Percentiles rank a stretch among this genome's conserved stretches.
Evolutionary conservation across 2,329 filamentous ascomycete genomes (phyloP).

Genomic region (Karstenula rhodostoma): DNA sequence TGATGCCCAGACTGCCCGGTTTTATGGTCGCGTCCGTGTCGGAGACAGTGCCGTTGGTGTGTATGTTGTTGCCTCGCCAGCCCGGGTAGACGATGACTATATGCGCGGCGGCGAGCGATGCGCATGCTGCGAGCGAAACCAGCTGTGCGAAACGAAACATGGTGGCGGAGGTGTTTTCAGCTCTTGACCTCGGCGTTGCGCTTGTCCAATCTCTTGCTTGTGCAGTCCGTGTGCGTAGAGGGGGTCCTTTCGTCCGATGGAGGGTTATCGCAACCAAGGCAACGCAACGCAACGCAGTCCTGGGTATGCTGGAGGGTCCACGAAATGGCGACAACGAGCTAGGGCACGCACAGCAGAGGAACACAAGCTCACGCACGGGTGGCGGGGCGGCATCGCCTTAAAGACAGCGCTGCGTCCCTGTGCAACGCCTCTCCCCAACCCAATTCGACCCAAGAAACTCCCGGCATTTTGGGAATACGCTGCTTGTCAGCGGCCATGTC

Average conservation of each 20-base stretch:
- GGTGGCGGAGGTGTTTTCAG: constrained; percentile 17
- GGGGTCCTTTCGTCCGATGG: constrained; percentile 2
- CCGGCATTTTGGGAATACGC: constrained; percentile 25
- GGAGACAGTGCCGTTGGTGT: constrained; percentile 71
- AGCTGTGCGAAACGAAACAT: constrained; percentile 48
- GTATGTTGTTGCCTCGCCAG: constrained; percentile 85
- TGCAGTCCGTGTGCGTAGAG: neutral
- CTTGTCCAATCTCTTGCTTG: neutral
- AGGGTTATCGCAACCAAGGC: neutral
- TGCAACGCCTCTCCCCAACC: constrained; percentile 13
- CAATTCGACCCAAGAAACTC: constrained; percentile 18
- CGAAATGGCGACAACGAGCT: constrained; percentile 6
- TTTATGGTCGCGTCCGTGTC: constrained; percentile 46
- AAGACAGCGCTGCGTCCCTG: constrained; percentile 27
- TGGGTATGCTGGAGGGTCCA: neutral
- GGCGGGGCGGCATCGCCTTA: constrained; percentile 42
- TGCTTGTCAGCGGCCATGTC: constrained; percentile 39
- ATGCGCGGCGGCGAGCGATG: constrained; percentile 67
- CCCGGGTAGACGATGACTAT: constrained; percentile 87
- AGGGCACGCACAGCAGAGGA: constrained; percentile 16
- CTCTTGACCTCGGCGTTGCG: neutral
- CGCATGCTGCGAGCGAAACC: constrained; percentile 41
- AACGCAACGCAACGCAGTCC: neutral
- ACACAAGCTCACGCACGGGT: constrained; percentile 32
- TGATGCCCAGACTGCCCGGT: constrained; percentile 56